phyloP scores from a whole-genome alignment of 2,329 filamentous ascomycete species.

The Akanthomyces lecanii region DNA sequence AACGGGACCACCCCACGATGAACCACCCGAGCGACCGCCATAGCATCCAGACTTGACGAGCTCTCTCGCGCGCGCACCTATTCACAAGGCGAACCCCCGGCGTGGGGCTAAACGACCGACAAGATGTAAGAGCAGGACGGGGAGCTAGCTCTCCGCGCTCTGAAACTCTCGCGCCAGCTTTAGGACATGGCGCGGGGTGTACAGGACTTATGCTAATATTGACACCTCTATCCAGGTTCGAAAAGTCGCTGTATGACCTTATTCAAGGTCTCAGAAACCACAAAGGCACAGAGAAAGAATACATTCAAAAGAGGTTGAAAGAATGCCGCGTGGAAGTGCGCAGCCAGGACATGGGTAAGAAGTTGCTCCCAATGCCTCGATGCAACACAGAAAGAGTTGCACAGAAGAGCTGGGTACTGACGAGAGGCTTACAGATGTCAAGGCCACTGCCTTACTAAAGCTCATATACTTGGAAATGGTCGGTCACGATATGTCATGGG shows the following conservation, averaged over 20 bases:
- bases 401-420: not conserved
- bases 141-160: not conserved
- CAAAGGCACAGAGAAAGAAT: conserved; percentile 91
- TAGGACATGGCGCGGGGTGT: not conserved
- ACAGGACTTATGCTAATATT: not conserved
- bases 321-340: conserved; percentile 94
- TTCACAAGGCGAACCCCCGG: not conserved
- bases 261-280: conserved; percentile 93
- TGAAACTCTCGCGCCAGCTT: not conserved
- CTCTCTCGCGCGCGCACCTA: not conserved
- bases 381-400: not conserved
- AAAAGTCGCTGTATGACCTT: conserved; percentile 98
- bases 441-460: conserved; percentile 92
- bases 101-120: not conserved
- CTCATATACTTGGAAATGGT: conserved; percentile 98
- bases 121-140: conserved; percentile 4
- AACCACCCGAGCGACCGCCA: not conserved
- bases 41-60: conserved; percentile 5
- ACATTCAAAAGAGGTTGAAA: conserved; percentile 87
- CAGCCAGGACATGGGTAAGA: conserved; percentile 84
- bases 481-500: conserved; percentile 99
- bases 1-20: conserved; percentile 6
- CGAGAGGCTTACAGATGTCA: conserved; percentile 62
- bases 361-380: not conserved
- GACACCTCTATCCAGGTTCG: conserved; percentile 64